phyloP scores from a whole-genome alignment of 768 basidiomycete species.

The Leucosporidium creatinivorum region DNA sequence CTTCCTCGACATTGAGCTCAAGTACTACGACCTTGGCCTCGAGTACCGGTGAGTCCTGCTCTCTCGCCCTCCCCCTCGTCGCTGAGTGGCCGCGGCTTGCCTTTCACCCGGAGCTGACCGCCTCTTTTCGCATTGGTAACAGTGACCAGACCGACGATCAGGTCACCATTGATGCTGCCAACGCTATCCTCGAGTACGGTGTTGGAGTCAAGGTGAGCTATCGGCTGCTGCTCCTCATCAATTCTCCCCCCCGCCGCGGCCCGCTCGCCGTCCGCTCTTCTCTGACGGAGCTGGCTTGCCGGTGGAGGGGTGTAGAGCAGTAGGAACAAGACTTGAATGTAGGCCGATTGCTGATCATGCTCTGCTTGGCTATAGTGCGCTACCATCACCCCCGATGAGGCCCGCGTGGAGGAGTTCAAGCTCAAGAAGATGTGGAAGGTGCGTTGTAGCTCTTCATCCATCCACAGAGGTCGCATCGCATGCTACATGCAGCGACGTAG shows the following conservation, averaged over 20 bases:
- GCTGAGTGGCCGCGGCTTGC: neutral
- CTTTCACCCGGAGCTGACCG: constrained; percentile 10
- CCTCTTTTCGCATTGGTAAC: constrained; percentile 41
- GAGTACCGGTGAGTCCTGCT: neutral
- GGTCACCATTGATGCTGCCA: constrained; percentile 85
- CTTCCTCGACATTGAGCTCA: constrained; percentile 90
- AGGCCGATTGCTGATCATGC: too few relatives aligned
- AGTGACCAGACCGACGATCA: constrained; percentile 92
- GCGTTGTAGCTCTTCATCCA: neutral
- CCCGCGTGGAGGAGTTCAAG: constrained; percentile 62
- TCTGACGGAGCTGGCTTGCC: neutral
- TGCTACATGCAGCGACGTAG: too few relatives aligned
- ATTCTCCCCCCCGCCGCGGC: neutral
- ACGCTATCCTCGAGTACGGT: constrained; percentile 86
- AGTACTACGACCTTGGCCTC: constrained; percentile 89
- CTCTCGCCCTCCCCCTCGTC: neutral
- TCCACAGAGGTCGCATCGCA: too few relatives aligned
- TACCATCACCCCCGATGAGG: constrained; percentile 95
- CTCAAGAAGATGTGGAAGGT: constrained; percentile 90
- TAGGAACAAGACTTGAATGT: neutral
- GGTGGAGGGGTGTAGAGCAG: neutral
- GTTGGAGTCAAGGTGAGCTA: constrained; percentile 74
- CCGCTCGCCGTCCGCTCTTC: neutral
- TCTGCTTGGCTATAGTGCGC: constrained; percentile 57
- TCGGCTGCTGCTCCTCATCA: neutral